Base-by-base conservation (phyloP, 768 basidiomycete genomes). In the Trametes cubensis region DNA sequence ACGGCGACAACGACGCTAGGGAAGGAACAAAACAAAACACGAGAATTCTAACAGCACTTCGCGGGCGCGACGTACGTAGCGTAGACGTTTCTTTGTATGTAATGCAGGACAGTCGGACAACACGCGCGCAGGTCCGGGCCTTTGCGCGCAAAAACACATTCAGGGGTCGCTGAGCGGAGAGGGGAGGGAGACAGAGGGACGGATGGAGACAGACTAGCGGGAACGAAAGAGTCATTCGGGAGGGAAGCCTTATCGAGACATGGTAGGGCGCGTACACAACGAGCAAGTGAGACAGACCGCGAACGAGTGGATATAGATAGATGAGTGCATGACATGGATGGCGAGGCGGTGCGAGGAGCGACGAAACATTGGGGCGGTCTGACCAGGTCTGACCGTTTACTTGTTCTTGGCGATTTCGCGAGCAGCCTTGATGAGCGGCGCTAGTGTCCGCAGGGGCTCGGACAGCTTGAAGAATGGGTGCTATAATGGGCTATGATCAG, bases 361-460 rank as follows among this genome's bases (percentile, higher is more conserved):
- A 42, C 39, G 23, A 10, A 47, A 55, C 34, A 34, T 25, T 62
- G 38, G 34, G 39, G 21, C 20, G 25, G 28, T n/a, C 49, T 10
- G 21, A 21, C 28, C n/a, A 38, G 25, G 28, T n/a, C 49, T 10
- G 21, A 21, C 28, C n/a, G 44, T 23, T 47, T 34, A 59, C 49
- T 64, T 61, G 60, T 84, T 82, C 81, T 90, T 91, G 40, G 90
- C 88, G 50, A 92, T 88, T 66, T 95, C 93, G 64, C 92, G 80
- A 6, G 94, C 94, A 14, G 94, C 93, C 73, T 95, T 95, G 81
- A 96, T 96, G 42, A 96, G 77, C 8, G 94, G 94, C 8, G 92
- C 82, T 55, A 96, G 79, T 20, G 92, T 94, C 58, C 90, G 82
- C 55, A 96, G 79, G 6, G 93, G 93, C 77, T 97, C 95, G 3